Evolutionary conservation across 1,284 basidiomycete species (phyloP), one percentile per base, ranked within the genome.

Genomic region (Lentinula novae-zelandiae): DNA sequence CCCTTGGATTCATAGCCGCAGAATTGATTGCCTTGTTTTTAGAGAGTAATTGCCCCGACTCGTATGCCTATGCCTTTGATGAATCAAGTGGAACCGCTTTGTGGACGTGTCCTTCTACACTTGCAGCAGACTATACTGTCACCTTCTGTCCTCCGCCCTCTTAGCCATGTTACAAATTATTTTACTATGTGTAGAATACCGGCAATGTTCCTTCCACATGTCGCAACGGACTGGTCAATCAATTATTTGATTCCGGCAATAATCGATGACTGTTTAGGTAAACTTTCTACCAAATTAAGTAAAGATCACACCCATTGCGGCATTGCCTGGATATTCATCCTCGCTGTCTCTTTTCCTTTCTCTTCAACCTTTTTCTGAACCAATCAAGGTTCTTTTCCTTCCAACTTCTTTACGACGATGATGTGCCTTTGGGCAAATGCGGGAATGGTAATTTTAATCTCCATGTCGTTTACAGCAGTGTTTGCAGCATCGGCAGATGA

Each of bases 401-500:
- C 3, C 3, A 27, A 4, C 27, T 27, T 27, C 27, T 27, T 22
- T 3, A 46, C 2, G 7, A 12, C 3, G 6, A 8, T 22, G n/a
- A 46, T 8, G 10, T 46, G 12, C 22, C 8, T 22, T 7, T 46
- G 40, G 13, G 40, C 5, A 15, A 15, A 5, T 17, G 44, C 3
- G 20, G 44, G 17, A 12, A 22, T 46, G 3, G 8, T 33, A 10
- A 13, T 7, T 8, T 51, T n/a, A 13, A 31, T 5, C 15, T 34
- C 49, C 13, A 27, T 51, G 9, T n/a, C 27, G 12, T 33, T 31
- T n/a, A 17, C 49, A 12, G 7, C 34, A 20, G 51, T 39, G 6
- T 61, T 36, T 34, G 73, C 71, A 27, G 70, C 73, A n/a, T 65
- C 70, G 42, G 70, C 70, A 9, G 70, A 75, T 42, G 66, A 68